Base-by-base conservation (phyloP, 345 rosid genomes). In the Schrenkiella parvula region DNA sequence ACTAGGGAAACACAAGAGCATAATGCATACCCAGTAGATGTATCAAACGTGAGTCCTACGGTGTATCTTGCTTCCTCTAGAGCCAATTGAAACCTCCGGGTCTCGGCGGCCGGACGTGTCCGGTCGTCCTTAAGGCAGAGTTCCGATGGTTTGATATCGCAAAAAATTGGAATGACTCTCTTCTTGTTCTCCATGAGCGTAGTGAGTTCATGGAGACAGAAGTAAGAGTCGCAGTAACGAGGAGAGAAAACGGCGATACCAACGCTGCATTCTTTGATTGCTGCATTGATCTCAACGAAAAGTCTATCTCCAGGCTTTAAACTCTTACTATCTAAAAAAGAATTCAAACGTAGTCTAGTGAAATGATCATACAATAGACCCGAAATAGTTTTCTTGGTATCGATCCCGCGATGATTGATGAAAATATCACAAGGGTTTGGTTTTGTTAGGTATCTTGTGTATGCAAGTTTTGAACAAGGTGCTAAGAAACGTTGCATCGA, bases 181-280 rank as follows among this genome's bases (percentile, higher is more conserved):
- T 87, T 90, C 76, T 76, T 84, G 4, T 68, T 65, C 83, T 93
- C 91, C 90, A 86, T 85, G 5, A 93, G 17, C 34, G 84, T 56
- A 1, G 96, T 82, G 4, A 93, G 85, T 72, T 93, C 98, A 10
- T 90, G 97, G 14, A 93, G 86, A 32, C 98, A 93, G 23, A 87
- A 90, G 28, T 81, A 75, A 1, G 98, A 93, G 8, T 90, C 82
- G 9, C 96, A 89, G 38, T 90, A 93, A 35, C 79, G 57, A 1
- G 96, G 97, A 5, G 98, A 93, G 50, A 93, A 86, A 42, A 93
- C 89, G 0, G 96, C 87, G 3, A 93, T 77, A 2, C 92, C 97
- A 0, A 91, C 74, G 25, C 79, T 86, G 38, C 88, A 86, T 3
- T 77, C 71, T 6, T 21, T 44, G 23, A 93, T 89, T 1, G 89